Conservation (phyloP, 169 alveolate species). For the Cryptosporidium tyzzeri region DNA sequence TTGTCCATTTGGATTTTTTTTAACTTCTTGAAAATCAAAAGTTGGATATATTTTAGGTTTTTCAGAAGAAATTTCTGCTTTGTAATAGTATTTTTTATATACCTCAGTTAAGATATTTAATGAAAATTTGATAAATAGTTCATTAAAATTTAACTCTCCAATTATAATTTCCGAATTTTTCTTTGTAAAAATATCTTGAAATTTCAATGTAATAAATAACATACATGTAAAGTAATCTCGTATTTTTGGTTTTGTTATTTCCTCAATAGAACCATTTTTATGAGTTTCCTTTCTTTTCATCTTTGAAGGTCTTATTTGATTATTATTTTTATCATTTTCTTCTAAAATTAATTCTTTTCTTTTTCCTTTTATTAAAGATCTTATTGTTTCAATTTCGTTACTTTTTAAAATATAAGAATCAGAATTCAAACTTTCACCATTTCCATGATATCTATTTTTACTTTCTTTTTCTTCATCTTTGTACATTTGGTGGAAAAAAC, state of each 20-base stretch:
- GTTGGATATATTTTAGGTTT: slow-evolving; percentile 19
- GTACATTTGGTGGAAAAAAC: neutral
- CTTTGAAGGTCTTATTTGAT: neutral
- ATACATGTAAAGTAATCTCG: slow-evolving; percentile 36
- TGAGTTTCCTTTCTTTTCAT: too few relatives aligned
- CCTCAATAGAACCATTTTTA: too few relatives aligned
- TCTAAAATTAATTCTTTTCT: neutral
- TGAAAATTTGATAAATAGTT: neutral
- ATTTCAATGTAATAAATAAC: neutral
- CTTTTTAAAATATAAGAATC: neutral
- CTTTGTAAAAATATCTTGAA: neutral
- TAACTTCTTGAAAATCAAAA: neutral
- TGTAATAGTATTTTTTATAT: neutral
- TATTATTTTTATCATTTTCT: neutral
- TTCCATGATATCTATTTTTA: too few relatives aligned
- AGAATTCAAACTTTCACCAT: neutral
- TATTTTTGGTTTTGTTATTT: neutral
- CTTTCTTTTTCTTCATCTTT: neutral
- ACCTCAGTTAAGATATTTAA: neutral
- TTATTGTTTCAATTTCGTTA: neutral
- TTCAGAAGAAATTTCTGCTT: neutral
- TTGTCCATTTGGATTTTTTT: neutral
- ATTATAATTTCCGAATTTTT: neutral
- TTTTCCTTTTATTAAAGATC: neutral
- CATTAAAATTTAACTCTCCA: neutral